Evolutionary conservation across 2,329 filamentous ascomycete genomes (phyloP).

Genomic region (Fusarium napiforme): DNA sequence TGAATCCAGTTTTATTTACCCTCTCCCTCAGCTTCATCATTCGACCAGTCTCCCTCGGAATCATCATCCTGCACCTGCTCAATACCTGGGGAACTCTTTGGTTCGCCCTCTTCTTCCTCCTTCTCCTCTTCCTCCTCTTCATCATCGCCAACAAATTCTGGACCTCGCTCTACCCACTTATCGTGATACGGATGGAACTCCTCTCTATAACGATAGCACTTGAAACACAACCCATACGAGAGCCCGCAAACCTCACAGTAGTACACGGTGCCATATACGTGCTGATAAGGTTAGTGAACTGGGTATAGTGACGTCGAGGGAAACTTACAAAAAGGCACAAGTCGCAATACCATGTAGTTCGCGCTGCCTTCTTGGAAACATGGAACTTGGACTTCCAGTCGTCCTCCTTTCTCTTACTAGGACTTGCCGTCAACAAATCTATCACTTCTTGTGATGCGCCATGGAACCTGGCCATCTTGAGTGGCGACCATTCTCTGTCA

Average conservation of each 20-base stretch:
- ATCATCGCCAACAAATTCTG: background rate
- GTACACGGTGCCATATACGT: background rate
- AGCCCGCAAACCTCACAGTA: background rate
- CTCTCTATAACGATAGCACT: background rate
- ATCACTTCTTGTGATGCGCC: background rate
- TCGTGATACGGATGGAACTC: background rate
- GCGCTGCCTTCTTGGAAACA: background rate
- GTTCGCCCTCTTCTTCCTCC: background rate
- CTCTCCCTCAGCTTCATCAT: background rate
- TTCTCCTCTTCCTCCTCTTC: background rate
- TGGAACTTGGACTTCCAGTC: background rate
- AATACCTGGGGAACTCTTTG: background rate
- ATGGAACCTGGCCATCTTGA: background rate
- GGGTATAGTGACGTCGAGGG: accelerated
- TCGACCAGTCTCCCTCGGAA: background rate
- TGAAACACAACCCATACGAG: background rate
- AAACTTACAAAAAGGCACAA: background rate
- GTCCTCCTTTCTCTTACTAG: background rate
- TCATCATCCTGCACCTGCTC: background rate
- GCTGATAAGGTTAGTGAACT: background rate
- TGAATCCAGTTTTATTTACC: background rate
- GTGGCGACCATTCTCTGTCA: background rate
- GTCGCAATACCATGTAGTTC: background rate
- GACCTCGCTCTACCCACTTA: background rate
- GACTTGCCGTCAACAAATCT: background rate